These are phyloP conservation scores for Telfairia occidentalis DNA, from an alignment of 331 rosid species.

Conservation along the genomic window DNA sequence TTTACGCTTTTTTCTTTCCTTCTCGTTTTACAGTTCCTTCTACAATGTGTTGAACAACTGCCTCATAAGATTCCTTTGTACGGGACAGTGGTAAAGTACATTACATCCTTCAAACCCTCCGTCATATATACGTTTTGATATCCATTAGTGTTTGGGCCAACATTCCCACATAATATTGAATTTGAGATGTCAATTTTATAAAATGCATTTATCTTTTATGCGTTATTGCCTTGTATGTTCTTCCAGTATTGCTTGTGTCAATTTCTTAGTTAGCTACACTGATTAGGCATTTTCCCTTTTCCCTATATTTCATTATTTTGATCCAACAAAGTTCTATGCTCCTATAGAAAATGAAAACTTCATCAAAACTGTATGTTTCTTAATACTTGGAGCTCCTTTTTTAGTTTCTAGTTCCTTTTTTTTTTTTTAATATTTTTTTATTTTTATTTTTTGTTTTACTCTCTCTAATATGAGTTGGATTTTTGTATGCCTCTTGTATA, in stretches of 20 bases:
- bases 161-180: no score
- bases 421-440: no score
- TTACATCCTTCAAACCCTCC: neutral
- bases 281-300: neutral
- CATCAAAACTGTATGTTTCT: neutral
- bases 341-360: neutral
- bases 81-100: slow-evolving; percentile 57
- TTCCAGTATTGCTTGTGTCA: neutral
- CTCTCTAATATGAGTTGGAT: no score
- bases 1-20: slow-evolving; percentile 1
- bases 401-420: no score
- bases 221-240: neutral
- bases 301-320: neutral
- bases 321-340: neutral
- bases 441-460: no score
- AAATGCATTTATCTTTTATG: neutral
- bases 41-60: slow-evolving; percentile 66
- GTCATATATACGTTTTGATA: no score
- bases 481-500: neutral
- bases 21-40: slow-evolving; percentile 51
- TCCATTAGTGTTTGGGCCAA: no score
- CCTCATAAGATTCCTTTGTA: slow-evolving; percentile 84
- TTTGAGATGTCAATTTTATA: neutral
- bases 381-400: neutral
- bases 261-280: neutral